Percentiles rank a stretch among this genome's conserved stretches.
Evolutionary conservation across 2,329 filamentous ascomycete genomes (phyloP).

Genomic region (Curvularia hawaiiensis): DNA sequence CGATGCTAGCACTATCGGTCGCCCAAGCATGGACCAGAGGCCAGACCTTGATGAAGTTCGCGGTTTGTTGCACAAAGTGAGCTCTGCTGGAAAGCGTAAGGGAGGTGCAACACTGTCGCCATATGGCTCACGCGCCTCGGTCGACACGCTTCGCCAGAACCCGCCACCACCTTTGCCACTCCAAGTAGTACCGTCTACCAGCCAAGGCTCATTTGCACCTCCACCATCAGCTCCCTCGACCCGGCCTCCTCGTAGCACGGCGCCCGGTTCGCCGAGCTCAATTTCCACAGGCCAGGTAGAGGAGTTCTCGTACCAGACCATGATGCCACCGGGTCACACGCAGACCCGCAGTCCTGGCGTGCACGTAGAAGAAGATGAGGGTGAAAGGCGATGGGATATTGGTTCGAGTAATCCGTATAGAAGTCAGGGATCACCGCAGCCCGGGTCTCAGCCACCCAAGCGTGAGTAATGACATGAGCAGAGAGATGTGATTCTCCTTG

Average conservation of each 20-base stretch:
- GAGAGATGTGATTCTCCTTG: background rate
- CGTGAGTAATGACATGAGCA: constrained; percentile 13
- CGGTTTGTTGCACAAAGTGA: constrained; percentile 51
- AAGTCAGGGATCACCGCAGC: constrained; percentile 9
- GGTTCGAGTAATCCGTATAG: constrained; percentile 24
- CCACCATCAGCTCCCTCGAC: constrained; percentile 23
- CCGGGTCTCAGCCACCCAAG: constrained; percentile 10
- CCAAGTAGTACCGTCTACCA: constrained; percentile 27
- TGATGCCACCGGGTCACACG: constrained; percentile 37
- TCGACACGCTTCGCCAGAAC: constrained; percentile 25
- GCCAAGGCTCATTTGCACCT: constrained; percentile 32
- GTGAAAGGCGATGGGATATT: constrained; percentile 23
- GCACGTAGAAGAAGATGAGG: constrained; percentile 26
- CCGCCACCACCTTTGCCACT: constrained; percentile 40
- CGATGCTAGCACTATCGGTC: constrained; percentile 45
- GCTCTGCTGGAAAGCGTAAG: constrained; percentile 52
- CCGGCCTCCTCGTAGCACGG: constrained; percentile 29
- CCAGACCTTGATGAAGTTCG: constrained; percentile 55
- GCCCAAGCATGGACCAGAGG: constrained; percentile 49
- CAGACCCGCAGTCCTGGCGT: constrained; percentile 23
- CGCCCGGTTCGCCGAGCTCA: constrained; percentile 38
- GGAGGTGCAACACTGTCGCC: constrained; percentile 35
- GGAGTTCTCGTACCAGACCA: constrained; percentile 42
- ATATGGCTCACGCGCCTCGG: constrained; percentile 22
- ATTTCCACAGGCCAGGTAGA: constrained; percentile 41